Percentiles rank a stretch among this genome's conserved stretches.
These are phyloP conservation scores for Boletus subparvulus DNA, from an alignment of 768 basidiomycete species.

Conservation along the genomic window DNA sequence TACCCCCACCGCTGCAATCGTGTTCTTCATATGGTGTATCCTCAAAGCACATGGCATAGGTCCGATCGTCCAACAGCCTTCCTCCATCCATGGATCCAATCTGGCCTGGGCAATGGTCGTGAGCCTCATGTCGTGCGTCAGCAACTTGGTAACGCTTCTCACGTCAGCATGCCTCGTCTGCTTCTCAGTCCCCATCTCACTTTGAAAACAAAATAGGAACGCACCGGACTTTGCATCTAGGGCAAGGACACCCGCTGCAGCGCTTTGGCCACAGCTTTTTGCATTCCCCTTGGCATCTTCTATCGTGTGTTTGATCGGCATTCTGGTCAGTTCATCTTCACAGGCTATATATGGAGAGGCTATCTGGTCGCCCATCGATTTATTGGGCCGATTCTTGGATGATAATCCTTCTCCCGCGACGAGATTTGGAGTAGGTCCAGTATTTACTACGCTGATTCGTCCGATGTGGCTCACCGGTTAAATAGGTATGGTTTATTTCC, in stretches of 20 bases:
- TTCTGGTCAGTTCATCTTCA: constrained; percentile 79
- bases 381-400: constrained; percentile 68
- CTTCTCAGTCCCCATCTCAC: constrained; percentile 16
- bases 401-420: constrained; percentile 60
- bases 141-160: constrained; percentile 75
- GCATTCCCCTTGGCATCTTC: constrained; percentile 73
- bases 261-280: constrained; percentile 64
- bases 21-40: constrained; percentile 78
- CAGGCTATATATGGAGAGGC: constrained; percentile 73
- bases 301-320: constrained; percentile 74
- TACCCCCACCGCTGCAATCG: constrained; percentile 65
- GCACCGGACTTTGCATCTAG: constrained; percentile 77
- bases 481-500: constrained; percentile 76
- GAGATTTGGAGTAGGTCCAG: constrained; percentile 54
- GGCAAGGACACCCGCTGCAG: constrained; percentile 54
- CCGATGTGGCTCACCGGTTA: constrained; percentile 12
- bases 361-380: constrained; percentile 77
- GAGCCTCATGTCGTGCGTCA: constrained; percentile 74
- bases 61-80: constrained; percentile 66
- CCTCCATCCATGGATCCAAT: constrained; percentile 60
- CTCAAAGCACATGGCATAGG: constrained; percentile 76
- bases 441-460: neutral
- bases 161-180: constrained; percentile 42
- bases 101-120: constrained; percentile 76
- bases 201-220: constrained; percentile 42